Evolutionary conservation across 345 rosid genomes (phyloP).

Genomic region (Bruguiera gymnorhiza): DNA sequence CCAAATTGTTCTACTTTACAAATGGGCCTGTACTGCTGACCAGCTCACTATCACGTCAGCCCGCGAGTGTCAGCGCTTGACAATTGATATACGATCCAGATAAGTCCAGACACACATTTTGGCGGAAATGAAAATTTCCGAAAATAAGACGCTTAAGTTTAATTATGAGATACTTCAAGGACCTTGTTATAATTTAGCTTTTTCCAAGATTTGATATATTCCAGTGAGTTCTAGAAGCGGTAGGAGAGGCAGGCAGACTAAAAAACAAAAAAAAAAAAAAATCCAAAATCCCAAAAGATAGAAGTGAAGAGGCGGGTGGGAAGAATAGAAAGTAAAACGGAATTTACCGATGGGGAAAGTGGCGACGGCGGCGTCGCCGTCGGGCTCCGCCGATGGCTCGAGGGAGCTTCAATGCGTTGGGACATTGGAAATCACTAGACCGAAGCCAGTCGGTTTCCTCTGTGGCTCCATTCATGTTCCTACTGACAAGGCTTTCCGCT

Average conservation of each 20-base stretch:
- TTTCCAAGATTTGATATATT: neutral
- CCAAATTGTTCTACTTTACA: too few relatives aligned
- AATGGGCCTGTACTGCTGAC: too few relatives aligned
- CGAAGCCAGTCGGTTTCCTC: conserved; percentile 78
- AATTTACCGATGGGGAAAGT: conserved; percentile 33
- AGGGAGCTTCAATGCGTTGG: conserved; percentile 79
- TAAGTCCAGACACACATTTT: too few relatives aligned
- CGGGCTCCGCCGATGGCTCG: conserved; percentile 39
- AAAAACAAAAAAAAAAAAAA: too few relatives aligned
- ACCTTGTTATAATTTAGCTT: too few relatives aligned
- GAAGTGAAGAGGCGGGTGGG: neutral
- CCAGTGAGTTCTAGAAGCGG: conserved; percentile 8
- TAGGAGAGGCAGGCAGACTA: neutral
- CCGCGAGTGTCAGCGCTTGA: too few relatives aligned
- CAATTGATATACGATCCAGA: too few relatives aligned
- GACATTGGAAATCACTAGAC: conserved; percentile 61
- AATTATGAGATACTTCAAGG: too few relatives aligned
- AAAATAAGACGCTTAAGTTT: too few relatives aligned
- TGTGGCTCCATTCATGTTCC: conserved; percentile 91
- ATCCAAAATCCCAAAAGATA: too few relatives aligned
- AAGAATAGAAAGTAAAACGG: neutral
- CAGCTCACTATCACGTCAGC: too few relatives aligned
- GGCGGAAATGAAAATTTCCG: too few relatives aligned
- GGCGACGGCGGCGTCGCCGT: conserved; percentile 17
- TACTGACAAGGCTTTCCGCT: conserved; percentile 65